phyloP scores from a whole-genome alignment of 1,284 basidiomycete species.

The Puccinia polysora region DNA sequence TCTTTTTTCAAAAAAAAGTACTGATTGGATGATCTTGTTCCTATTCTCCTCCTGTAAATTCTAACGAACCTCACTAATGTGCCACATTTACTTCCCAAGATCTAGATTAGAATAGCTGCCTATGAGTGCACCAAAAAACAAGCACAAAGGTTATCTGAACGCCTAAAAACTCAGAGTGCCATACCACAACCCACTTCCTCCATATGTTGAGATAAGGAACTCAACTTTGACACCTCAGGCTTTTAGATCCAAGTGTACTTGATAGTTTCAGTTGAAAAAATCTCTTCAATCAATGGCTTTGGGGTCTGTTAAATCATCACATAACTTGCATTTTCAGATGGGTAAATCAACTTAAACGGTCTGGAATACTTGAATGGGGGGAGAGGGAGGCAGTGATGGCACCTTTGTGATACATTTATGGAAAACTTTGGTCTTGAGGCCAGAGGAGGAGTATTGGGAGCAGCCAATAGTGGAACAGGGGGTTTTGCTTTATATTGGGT shows the following conservation, averaged over 20 bases:
- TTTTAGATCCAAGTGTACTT: background rate
- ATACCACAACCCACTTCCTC: slow-evolving; percentile 40
- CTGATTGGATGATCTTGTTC: too few relatives aligned
- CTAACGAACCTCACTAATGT: too few relatives aligned
- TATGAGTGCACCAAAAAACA: too few relatives aligned
- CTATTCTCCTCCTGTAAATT: too few relatives aligned
- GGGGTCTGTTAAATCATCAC: slow-evolving; percentile 26
- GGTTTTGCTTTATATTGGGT: background rate
- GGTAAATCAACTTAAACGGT: background rate
- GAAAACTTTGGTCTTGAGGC: slow-evolving; percentile 5
- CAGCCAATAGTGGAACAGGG: slow-evolving; percentile 11
- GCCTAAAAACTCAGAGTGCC: slow-evolving; percentile 30
- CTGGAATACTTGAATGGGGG: background rate
- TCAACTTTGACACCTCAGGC: slow-evolving; percentile 1
- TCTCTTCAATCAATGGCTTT: background rate
- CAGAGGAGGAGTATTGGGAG: slow-evolving; percentile 17
- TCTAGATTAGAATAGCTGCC: too few relatives aligned
- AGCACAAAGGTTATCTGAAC: too few relatives aligned
- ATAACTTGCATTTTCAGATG: slow-evolving; percentile 6
- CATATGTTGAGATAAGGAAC: background rate
- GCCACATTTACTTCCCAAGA: too few relatives aligned
- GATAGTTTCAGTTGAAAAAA: background rate
- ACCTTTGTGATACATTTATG: background rate
- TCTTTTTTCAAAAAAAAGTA: too few relatives aligned
- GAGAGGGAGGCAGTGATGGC: too few relatives aligned